These are phyloP conservation scores for Peniophora sp. DNA, from an alignment of 1,284 basidiomycete species.

Conservation along the genomic window DNA sequence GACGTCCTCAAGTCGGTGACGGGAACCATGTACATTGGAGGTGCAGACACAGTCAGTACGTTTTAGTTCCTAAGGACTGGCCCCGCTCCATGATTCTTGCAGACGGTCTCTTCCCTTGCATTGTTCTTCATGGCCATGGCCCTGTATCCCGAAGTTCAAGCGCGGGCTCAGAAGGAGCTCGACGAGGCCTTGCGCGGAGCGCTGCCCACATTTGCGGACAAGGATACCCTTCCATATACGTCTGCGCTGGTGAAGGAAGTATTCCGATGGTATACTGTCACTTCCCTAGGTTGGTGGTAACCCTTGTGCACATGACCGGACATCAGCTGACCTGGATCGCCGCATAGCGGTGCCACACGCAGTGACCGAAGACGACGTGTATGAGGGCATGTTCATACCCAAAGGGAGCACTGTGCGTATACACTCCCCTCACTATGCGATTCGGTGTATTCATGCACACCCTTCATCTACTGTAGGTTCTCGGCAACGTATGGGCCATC, in stretches of 20 bases:
- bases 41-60: constrained; percentile 4
- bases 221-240: constrained; percentile 12
- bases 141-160: constrained; percentile 19
- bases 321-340: neutral
- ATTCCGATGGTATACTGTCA: constrained; percentile 9
- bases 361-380: constrained; percentile 23
- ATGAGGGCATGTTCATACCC: constrained; percentile 27
- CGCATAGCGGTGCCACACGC: constrained; percentile 24
- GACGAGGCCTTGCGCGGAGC: constrained; percentile 16
- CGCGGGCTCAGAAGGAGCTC: constrained; percentile 18
- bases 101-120: constrained; percentile 13
- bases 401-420: constrained; percentile 19
- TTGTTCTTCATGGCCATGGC: constrained; percentile 20
- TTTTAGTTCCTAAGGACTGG: no score
- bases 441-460: no score
- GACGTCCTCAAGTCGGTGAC: neutral
- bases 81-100: no score
- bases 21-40: constrained; percentile 1
- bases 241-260: constrained; percentile 16
- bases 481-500: constrained; percentile 19
- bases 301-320: neutral
- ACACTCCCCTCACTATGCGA: no score
- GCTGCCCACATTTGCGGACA: constrained; percentile 13
- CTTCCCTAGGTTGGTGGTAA: constrained; percentile 8
- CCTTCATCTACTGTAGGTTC: constrained; percentile 12